These are phyloP conservation scores for Oryza officinalis DNA, from an alignment of 176 grass and related monocot genomes.

Conservation along the genomic window DNA sequence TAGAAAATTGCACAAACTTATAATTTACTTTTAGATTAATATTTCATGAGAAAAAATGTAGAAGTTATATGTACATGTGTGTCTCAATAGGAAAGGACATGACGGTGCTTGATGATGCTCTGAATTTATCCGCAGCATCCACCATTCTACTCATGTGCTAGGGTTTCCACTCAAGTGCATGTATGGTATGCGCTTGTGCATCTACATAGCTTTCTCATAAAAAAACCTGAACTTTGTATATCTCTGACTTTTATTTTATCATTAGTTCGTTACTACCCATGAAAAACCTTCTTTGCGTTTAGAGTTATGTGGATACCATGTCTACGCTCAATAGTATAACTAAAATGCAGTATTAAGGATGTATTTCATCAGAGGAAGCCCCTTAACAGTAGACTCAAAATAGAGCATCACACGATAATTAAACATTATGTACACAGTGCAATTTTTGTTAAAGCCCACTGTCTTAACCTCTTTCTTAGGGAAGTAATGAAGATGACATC, in stretches of 20 bases:
- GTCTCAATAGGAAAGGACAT: neutral
- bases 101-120: neutral
- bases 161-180: neutral
- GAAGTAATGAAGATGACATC: too few species aligned
- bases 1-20: conserved; percentile 2
- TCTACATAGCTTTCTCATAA: neutral
- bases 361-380: neutral
- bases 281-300: neutral
- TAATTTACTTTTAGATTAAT: neutral
- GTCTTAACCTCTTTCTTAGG: too few species aligned
- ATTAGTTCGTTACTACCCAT: neutral
- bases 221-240: neutral
- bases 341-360: conserved; percentile 10
- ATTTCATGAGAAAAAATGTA: neutral
- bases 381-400: conserved; percentile 14
- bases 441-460: neutral
- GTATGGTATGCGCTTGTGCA: neutral
- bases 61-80: neutral
- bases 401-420: neutral
- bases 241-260: neutral
- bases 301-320: conserved; percentile 7
- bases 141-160: neutral
- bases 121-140: neutral
- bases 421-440: neutral
- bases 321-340: conserved; percentile 8